Conservation (phyloP, 345 rosid genomes). For the Theobroma cacao region DNA sequence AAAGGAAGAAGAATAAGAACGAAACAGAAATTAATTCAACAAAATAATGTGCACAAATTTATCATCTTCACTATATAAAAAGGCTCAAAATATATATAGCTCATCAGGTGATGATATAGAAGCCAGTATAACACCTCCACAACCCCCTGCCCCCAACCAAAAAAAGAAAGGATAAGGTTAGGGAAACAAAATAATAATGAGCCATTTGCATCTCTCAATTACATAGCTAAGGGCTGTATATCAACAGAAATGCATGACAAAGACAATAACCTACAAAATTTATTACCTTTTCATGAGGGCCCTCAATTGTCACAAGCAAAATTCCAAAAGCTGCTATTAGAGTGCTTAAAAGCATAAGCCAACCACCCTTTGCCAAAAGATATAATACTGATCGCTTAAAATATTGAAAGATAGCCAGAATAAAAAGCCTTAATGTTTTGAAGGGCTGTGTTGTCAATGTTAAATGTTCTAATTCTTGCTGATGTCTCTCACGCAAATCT, state of each 20-base stretch:
- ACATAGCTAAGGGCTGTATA: not conserved
- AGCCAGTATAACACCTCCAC: not conserved
- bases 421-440: slow-evolving; percentile 66
- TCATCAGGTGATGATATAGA: not conserved
- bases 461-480: slow-evolving; percentile 64
- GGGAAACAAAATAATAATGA: not conserved
- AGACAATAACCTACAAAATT: not conserved
- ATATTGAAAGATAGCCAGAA: slow-evolving; percentile 58
- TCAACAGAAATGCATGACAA: not conserved
- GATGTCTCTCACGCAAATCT: slow-evolving; percentile 66
- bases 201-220: not conserved
- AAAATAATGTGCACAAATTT: not conserved
- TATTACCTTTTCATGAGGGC: slow-evolving; percentile 85
- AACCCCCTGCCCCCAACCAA: not conserved
- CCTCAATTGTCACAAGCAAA: slow-evolving; percentile 71
- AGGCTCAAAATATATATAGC: not conserved
- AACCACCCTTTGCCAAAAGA: slow-evolving; percentile 69
- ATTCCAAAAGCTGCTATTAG: slow-evolving; percentile 36
- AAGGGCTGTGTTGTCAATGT: slow-evolving; percentile 69
- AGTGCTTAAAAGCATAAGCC: slow-evolving; percentile 57
- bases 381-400: slow-evolving; percentile 43
- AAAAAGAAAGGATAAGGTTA: not conserved
- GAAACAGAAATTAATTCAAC: not conserved
- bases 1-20: not conserved
- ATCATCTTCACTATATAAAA: not conserved